These are phyloP conservation scores for Daldinia vernicosa DNA, from an alignment of 495 filamentous ascomycete species.

Conservation along the genomic window DNA sequence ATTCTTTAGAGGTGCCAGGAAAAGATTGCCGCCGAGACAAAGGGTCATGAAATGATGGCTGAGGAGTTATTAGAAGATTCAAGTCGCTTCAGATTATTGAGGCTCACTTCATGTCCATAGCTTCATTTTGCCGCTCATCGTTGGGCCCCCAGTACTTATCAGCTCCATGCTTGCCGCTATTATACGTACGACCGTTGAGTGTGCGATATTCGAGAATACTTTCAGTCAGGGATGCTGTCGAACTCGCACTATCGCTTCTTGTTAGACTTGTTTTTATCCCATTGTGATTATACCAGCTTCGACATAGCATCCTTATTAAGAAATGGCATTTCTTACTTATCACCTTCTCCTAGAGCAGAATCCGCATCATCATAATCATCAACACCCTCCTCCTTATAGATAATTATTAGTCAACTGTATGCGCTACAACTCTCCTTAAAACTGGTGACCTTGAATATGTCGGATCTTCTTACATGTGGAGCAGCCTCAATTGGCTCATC, in stretches of 20 bases:
- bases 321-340: constrained; percentile 39
- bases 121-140: constrained; percentile 52
- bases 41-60: constrained; percentile 52
- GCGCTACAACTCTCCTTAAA: background rate
- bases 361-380: constrained; percentile 46
- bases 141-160: constrained; percentile 51
- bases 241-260: constrained; percentile 35
- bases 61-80: constrained; percentile 3
- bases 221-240: constrained; percentile 56
- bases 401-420: constrained; percentile 9
- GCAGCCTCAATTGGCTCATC: constrained; percentile 27
- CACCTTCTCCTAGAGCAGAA: constrained; percentile 48
- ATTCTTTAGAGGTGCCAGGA: constrained; percentile 65
- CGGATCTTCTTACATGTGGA: constrained; percentile 13
- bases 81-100: background rate
- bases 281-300: background rate
- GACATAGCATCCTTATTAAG: background rate
- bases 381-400: constrained; percentile 16
- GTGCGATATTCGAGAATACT: constrained; percentile 57
- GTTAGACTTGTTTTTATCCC: constrained; percentile 9
- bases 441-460: background rate
- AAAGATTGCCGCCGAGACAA: constrained; percentile 65
- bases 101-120: constrained; percentile 52
- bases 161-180: constrained; percentile 39
- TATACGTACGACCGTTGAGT: constrained; percentile 54